Evolutionary conservation across 2,329 filamentous ascomycete species (phyloP).

Genomic region (Penicillium sp.): DNA sequence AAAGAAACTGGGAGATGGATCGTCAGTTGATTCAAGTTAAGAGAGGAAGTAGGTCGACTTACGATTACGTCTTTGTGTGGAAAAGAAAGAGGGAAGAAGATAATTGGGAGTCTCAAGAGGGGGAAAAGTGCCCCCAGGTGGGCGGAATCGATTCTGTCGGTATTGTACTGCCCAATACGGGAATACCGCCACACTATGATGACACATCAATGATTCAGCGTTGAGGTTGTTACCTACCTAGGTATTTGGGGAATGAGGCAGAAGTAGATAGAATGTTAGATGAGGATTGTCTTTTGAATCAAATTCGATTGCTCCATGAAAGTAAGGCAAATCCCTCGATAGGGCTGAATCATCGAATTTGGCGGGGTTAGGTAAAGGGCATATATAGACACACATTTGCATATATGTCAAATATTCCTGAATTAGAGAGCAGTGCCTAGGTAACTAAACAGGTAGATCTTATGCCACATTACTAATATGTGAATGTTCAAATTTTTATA

Average conservation of each 20-base stretch:
- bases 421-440: neutral
- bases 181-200: conserved; percentile 18
- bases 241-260: neutral
- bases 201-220: conserved; percentile 14
- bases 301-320: neutral
- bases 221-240: neutral
- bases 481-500: neutral
- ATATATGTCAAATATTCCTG: neutral
- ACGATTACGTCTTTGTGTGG: conserved; percentile 25
- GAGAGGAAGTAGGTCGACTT: conserved; percentile 9
- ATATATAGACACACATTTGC: neutral
- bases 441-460: neutral
- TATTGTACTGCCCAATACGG: conserved; percentile 13
- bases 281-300: neutral
- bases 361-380: neutral
- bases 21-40: neutral
- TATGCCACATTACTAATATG: neutral
- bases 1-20: conserved; percentile 2
- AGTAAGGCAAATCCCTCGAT: neutral
- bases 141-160: conserved; percentile 11
- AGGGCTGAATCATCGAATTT: neutral
- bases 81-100: conserved; percentile 27
- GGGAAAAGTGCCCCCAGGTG: conserved; percentile 15
- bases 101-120: conserved; percentile 15
- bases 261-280: neutral